Evolutionary conservation across 768 basidiomycete genomes (phyloP).

Genomic region (Gymnopilus dilepis): DNA sequence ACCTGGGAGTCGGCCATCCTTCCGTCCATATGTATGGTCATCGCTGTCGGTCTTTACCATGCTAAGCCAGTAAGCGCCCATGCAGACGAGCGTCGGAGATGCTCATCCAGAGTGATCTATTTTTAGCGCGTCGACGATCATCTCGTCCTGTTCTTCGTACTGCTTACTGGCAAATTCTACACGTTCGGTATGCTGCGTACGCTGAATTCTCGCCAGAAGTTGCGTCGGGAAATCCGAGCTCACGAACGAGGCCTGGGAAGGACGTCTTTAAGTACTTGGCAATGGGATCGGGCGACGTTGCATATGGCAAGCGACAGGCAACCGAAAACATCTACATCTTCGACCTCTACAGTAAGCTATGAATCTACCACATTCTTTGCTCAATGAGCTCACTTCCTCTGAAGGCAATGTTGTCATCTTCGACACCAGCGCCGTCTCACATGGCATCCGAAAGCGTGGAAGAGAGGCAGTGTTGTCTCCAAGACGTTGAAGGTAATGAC

Average conservation of each 20-base stretch:
- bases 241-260: conserved; percentile 46
- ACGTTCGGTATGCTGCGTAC: conserved; percentile 45
- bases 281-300: conserved; percentile 22
- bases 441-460: not conserved
- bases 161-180: conserved; percentile 57
- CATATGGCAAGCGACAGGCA: conserved; percentile 1
- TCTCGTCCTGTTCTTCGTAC: conserved; percentile 52
- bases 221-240: conserved; percentile 44
- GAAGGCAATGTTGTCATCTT: not conserved
- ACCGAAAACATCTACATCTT: conserved; percentile 4
- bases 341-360: conserved; percentile 4
- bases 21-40: conserved; percentile 40
- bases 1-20: conserved; percentile 43
- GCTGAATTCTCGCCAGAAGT: conserved; percentile 39
- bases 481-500: not conserved
- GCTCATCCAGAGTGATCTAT: not conserved
- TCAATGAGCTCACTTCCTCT: not conserved
- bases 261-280: conserved; percentile 43
- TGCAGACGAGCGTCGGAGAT: not conserved
- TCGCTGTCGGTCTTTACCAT: conserved; percentile 41
- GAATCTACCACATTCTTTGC: not conserved
- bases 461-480: not conserved
- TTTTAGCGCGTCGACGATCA: conserved; percentile 39
- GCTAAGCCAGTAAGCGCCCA: conserved; percentile 38
- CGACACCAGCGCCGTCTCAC: not conserved